phyloP scores from a whole-genome alignment of 495 filamentous ascomycete genomes.

The Aspergillus sclerotioniger region DNA sequence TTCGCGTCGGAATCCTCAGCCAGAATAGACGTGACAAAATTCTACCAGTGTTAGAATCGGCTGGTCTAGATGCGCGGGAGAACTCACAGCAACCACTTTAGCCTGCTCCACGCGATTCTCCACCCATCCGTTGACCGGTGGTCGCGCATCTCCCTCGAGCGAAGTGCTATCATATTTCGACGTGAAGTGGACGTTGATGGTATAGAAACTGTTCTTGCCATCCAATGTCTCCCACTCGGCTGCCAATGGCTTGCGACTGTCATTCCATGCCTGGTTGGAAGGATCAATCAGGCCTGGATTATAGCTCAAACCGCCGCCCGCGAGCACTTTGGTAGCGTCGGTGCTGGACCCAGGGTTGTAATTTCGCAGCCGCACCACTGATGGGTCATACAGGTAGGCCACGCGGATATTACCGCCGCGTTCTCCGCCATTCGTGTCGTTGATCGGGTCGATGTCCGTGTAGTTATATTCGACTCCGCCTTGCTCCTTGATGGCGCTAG shows the following conservation, averaged over 20 bases:
- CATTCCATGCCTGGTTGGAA: slow-evolving; percentile 47
- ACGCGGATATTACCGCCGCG: slow-evolving; percentile 65
- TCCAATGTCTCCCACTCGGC: slow-evolving; percentile 54
- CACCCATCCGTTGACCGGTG: slow-evolving; percentile 59
- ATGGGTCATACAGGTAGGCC: slow-evolving; percentile 58
- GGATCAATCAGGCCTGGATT: slow-evolving; percentile 63
- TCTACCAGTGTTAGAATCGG: slow-evolving; percentile 12
- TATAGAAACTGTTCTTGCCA: slow-evolving; percentile 48
- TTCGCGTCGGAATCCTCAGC: slow-evolving; percentile 36
- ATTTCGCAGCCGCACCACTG: slow-evolving; percentile 47
- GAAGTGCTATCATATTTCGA: slow-evolving; percentile 56
- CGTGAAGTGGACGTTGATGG: slow-evolving; percentile 59
- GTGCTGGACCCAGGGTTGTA: slow-evolving; percentile 42
- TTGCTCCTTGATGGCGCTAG: slow-evolving; percentile 9
- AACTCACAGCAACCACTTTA: slow-evolving; percentile 44
- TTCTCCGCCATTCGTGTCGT: slow-evolving; percentile 53
- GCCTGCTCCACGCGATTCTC: slow-evolving; percentile 46
- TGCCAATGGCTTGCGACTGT: slow-evolving; percentile 55
- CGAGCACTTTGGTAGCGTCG: slow-evolving; percentile 46
- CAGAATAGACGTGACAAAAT: slow-evolving; percentile 44
- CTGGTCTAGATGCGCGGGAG: not conserved
- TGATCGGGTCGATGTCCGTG: slow-evolving; percentile 45
- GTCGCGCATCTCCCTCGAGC: slow-evolving; percentile 55
- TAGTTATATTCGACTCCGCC: slow-evolving; percentile 28
- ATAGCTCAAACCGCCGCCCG: slow-evolving; percentile 48